Evolutionary conservation across 2,329 filamentous ascomycete genomes (phyloP), one percentile per base, ranked within the genome.

Genomic region (Fusarium tricinctum): DNA sequence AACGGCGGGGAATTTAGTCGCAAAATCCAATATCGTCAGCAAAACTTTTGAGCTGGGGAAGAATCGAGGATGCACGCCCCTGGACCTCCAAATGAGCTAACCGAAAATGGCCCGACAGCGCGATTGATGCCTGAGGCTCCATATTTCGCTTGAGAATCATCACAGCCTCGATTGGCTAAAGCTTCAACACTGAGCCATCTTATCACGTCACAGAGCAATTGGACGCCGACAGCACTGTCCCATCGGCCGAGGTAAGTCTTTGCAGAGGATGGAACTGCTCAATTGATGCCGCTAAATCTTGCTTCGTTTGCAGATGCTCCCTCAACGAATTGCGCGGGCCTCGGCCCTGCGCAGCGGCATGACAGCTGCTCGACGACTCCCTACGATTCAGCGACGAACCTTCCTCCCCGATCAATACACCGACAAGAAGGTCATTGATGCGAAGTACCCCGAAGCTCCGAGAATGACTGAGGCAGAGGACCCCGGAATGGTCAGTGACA

Each of bases 401-500:
- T 89, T 87, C 74, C 74, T 88, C 42, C 86, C 86, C n/a, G 76
- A 80, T 17, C 79, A 81, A 15, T 78, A 84, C 67, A 83, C 81
- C 68, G 80, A 83, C 75, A 78, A 75, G 63, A 80, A 81, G 66
- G 71, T 82, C 52, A 71, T 85, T 50, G 84, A 89, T 8, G 80
- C 84, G 72, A 86, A 85, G 70, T 89, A 81, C 69, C 83, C 85
- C 62, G 82, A 84, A 46, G 80, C 80, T 14, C 81, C 82, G 40
- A 71, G 55, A 4, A 74, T 87, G 55, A 84, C 81, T 61, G 88
- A 91, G 30, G 83, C 86, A 52, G 86, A 91, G 76, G 89, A 92
- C 72, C 91, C 91, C 22, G 83, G 81, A 68, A 88, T 89, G 88
- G 89, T 91, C 73, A 79, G 86, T 82, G 33, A 46, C 50, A 55